Evolutionary conservation across 2,329 filamentous ascomycete species (phyloP).

Genomic region (Catunica adiposa): DNA sequence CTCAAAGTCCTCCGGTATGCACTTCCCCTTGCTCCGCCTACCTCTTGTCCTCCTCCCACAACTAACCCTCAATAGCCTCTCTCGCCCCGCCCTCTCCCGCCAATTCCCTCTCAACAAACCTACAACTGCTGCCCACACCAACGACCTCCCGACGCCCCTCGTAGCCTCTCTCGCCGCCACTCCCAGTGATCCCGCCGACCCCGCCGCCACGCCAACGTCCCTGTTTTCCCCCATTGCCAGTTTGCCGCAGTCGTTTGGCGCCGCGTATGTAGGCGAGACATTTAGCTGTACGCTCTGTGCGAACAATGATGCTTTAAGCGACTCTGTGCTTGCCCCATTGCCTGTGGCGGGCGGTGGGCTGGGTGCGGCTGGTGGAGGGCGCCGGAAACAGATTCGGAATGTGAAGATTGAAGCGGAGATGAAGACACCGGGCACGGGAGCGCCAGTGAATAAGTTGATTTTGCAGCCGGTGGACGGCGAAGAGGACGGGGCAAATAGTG

Average conservation of each 20-base stretch:
- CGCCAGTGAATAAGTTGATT: slow-evolving; percentile 44
- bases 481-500: slow-evolving; percentile 13
- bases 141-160: slow-evolving; percentile 14
- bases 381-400: slow-evolving; percentile 44
- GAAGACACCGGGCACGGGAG: slow-evolving; percentile 58
- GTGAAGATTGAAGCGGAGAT: slow-evolving; percentile 82
- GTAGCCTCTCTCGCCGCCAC: slow-evolving; percentile 8
- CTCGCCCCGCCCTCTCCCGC: slow-evolving; percentile 58
- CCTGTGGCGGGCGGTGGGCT: slow-evolving; percentile 4
- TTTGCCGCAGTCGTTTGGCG: slow-evolving; percentile 51
- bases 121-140: slow-evolving; percentile 26
- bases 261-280: slow-evolving; percentile 86
- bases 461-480: slow-evolving; percentile 30
- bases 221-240: slow-evolving; percentile 12
- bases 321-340: slow-evolving; percentile 16
- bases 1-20: slow-evolving; percentile 57
- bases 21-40: background rate
- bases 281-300: slow-evolving; percentile 90
- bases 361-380: slow-evolving; percentile 11
- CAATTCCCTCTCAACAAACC: slow-evolving; percentile 37
- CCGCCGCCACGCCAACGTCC: slow-evolving; percentile 1
- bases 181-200: background rate
- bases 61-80: slow-evolving; percentile 41
- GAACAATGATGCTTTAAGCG: slow-evolving; percentile 55
- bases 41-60: background rate